Evolutionary conservation across 345 rosid species (phyloP).

Genomic region (Bretschneidera sinensis): DNA sequence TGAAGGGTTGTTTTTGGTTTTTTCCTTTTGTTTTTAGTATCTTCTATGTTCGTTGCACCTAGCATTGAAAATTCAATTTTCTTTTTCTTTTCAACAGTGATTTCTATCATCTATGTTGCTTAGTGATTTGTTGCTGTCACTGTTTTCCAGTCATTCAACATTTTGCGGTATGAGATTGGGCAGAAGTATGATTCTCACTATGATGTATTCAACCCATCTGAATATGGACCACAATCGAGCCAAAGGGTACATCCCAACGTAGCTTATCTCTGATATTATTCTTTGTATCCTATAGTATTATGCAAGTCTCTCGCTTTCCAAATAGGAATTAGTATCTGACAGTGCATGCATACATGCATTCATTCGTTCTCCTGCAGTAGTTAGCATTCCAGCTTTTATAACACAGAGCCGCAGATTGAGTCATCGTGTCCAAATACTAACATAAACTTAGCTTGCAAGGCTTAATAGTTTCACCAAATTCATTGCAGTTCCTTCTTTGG

Average conservation of each 20-base stretch:
- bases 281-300: too few species aligned
- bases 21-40: too few species aligned
- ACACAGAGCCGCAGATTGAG: too few species aligned
- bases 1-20: not conserved
- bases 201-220: slow-evolving; percentile 73
- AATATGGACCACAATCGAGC: slow-evolving; percentile 76
- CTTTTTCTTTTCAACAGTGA: not conserved
- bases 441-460: too few species aligned
- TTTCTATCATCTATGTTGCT: too few species aligned
- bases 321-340: not conserved
- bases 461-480: too few species aligned
- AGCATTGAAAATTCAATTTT: not conserved
- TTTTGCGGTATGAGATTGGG: slow-evolving; percentile 77
- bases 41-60: not conserved
- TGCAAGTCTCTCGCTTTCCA: too few species aligned
- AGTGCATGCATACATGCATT: too few species aligned
- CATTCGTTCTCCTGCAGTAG: too few species aligned
- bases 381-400: too few species aligned
- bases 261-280: not conserved
- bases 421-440: too few species aligned
- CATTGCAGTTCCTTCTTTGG: too few species aligned
- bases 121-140: not conserved
- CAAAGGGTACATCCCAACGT: slow-evolving; percentile 54
- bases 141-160: slow-evolving; percentile 71
- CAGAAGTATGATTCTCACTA: slow-evolving; percentile 90